Evolutionary conservation across 192 early-diverging fungal genomes (phyloP), one percentile per base, ranked within the genome.

Genomic region (Dissophora ornata): DNA sequence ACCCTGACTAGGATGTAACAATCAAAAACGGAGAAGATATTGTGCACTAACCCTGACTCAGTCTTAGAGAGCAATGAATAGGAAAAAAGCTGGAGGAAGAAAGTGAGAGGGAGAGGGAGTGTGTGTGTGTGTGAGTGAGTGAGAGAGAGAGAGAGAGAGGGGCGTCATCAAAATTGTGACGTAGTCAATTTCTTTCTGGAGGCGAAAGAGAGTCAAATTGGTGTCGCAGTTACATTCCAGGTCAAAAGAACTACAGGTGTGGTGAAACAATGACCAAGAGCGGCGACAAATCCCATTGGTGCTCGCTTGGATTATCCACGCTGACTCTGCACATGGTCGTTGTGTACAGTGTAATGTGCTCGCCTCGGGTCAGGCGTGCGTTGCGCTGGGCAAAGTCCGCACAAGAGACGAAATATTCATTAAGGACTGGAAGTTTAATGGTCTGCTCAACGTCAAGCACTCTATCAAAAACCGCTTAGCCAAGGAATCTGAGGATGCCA

Each of bases 221-320:
- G n/a, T n/a, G n/a, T n/a, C n/a, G n/a, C n/a, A n/a, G n/a, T n/a
- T n/a, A n/a, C n/a, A n/a, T n/a, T n/a, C 4, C 36, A 53, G 40
- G 62, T 64, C 1, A 64, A 64, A 11, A 49, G 62, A 16, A 53
- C 62, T 16, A 53, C 38, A 16, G 62, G 49, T 0, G 40, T 53
- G 16, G 62, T 64, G 15, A 45, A 0, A 2, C 21, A 13, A 46
- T 46, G 51, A 41, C 36, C 38, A 54, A 44, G 49, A 52, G 51
- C 25, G 62, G 24, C 38, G 41, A 0, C 62, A 64, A 25, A 45
- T 64, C 29, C 62, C 62, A 32, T 24, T 64, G n/a, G 50, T 64
- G 24, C 51, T 55, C 5, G 51, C 62, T 4, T 64, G 51, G 26
- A 64, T 51, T 6, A 62, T 62, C 26, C 60, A 62, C 47, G 12